Base-by-base conservation (phyloP, 225 moss, liverwort and hornwort genomes). In the Thuidium tamariscinum region DNA sequence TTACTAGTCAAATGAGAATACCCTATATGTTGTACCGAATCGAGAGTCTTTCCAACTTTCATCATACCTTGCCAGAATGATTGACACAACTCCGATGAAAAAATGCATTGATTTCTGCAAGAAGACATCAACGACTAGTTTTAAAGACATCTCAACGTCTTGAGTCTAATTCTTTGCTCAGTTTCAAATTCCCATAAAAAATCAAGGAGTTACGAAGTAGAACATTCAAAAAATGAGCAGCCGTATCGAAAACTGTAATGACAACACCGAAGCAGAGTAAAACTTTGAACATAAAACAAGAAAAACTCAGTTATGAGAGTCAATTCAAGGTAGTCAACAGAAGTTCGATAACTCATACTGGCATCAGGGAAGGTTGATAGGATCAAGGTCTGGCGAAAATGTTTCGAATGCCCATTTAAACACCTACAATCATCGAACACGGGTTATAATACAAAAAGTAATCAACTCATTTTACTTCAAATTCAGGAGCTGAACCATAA, bases 371-470 rank as follows among this genome's bases (percentile, higher is more conserved):
- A 97, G 86, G 96, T 81, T 76, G 95, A 92, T 46, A 99, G 91
- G 80, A 99, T 88, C 82, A 99, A 92, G 42, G 95, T 96, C 87
- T 99, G 99, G 69, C 97, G 99, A 87, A 95, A 99, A 89, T 96
- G 92, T 82, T 92, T 94, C 15, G 96, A 93, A 87, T 96, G 95
- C 55, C 97, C 99, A 88, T 96, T 96, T 83, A 97, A 89, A 87
- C 89, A 97, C 98, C 98, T 99, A 92, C 79, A 86, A 89, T 74
- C 74, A 82, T 62, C 88, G 84, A 36, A 86, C 61, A 42, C 26
- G 21, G 30, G 20, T 64, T 52, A 49, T 82, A 86, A 77, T 59
- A 66, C 68, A 67, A 79, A 9, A 79, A 49, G 64, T 32, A 84
- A 55, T 85, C 26, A 57, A 70, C 39, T 70, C 82, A 44, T 81